phyloP scores from a whole-genome alignment of 2,329 filamentous ascomycete species.

The Thielaviopsis cerberus region DNA sequence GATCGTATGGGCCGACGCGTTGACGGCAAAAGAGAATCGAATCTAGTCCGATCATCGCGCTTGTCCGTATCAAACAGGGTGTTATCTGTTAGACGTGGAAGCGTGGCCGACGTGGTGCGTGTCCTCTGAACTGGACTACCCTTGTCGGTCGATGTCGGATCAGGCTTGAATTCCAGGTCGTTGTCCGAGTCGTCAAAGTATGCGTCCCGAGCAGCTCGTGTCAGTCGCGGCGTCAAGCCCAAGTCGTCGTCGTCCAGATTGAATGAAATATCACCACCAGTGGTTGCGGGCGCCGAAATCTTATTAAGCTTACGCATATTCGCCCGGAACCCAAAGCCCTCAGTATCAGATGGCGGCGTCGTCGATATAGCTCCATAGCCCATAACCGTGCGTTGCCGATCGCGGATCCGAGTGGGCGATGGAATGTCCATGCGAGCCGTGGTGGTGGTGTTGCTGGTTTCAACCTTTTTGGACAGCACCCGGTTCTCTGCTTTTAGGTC shows the following conservation, averaged over 20 bases:
- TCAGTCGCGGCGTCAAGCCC: not conserved
- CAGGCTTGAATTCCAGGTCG: slow-evolving; percentile 4
- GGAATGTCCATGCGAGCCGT: not conserved
- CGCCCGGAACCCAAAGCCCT: not conserved
- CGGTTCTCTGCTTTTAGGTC: slow-evolving; percentile 36
- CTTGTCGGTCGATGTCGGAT: slow-evolving; percentile 3
- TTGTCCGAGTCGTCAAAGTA: slow-evolving; percentile 18
- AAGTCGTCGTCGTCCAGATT: not conserved
- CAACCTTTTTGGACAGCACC: slow-evolving; percentile 17
- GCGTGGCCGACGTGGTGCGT: not conserved
- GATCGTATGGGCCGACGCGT: not conserved
- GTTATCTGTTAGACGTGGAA: not conserved
- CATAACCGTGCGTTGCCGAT: not conserved
- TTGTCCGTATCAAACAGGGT: not conserved
- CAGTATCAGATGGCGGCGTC: not conserved
- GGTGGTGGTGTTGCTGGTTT: not conserved
- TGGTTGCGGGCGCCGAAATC: not conserved
- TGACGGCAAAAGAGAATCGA: not conserved
- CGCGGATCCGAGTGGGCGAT: not conserved
- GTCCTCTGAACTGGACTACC: slow-evolving; percentile 5
- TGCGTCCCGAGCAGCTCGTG: slow-evolving; percentile 20
- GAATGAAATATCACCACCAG: not conserved
- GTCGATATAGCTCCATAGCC: not conserved
- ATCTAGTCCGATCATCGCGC: not conserved
- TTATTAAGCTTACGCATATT: not conserved